phyloP scores from a whole-genome alignment of 148 eudicot genomes.

The Nepenthes mirabilis region DNA sequence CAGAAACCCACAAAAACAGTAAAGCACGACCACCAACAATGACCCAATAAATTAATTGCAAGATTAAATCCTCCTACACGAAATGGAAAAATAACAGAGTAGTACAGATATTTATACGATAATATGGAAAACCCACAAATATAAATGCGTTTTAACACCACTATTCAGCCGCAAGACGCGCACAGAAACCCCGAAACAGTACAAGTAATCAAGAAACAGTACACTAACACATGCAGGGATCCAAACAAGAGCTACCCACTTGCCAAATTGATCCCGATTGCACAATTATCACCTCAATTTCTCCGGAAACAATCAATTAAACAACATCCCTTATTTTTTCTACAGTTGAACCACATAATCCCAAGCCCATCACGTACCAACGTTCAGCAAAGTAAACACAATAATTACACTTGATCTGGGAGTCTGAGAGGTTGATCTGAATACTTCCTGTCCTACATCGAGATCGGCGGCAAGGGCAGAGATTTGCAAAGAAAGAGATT shows the following conservation, averaged over 20 bases:
- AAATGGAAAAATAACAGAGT: background rate
- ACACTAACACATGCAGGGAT: conserved; percentile 19
- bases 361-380: background rate
- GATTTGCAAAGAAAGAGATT: too few species aligned
- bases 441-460: too few species aligned
- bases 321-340: conserved; percentile 1
- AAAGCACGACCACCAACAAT: background rate
- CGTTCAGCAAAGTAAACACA: too few species aligned
- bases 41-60: background rate
- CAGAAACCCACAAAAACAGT: conserved; percentile 5
- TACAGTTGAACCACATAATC: background rate
- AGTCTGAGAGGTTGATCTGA: too few species aligned
- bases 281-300: conserved; percentile 15
- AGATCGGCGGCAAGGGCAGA: too few species aligned
- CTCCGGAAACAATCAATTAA: background rate
- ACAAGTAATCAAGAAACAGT: conserved; percentile 18
- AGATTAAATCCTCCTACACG: background rate
- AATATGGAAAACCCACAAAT: conserved; percentile 2
- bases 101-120: background rate
- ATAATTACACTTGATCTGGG: too few species aligned
- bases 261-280: conserved; percentile 17
- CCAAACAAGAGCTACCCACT: conserved; percentile 26
- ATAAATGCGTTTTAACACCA: background rate
- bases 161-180: conserved; percentile 16
- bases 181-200: conserved; percentile 23